Percentiles rank a stretch among this genome's conserved stretches.
These are phyloP conservation scores for Apophysomyces variabilis DNA, from an alignment of 371 early-diverging fungal genomes.

Conservation along the genomic window DNA sequence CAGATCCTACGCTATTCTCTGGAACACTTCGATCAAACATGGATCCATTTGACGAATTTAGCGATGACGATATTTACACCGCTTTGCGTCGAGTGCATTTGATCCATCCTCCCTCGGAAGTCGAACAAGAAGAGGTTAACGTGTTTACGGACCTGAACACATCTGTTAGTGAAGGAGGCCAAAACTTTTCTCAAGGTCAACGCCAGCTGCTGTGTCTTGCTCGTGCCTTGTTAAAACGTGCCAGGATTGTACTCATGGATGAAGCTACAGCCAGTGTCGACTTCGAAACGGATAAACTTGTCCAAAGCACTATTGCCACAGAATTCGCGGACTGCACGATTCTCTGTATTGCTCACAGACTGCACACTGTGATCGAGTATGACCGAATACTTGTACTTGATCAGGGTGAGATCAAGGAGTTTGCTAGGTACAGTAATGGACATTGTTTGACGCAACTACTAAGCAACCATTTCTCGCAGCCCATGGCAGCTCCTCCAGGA, in stretches of 20 bases:
- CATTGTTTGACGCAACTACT: background rate
- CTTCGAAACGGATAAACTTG: slow-evolving; percentile 60
- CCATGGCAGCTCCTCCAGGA: slow-evolving; percentile 48
- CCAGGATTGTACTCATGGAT: slow-evolving; percentile 55
- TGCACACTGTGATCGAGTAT: slow-evolving; percentile 60
- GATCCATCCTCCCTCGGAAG: slow-evolving; percentile 26
- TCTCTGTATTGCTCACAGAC: slow-evolving; percentile 72
- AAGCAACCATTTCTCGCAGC: slow-evolving; percentile 17
- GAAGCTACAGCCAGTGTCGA: slow-evolving; percentile 63
- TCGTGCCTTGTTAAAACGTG: slow-evolving; percentile 62
- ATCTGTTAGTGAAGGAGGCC: slow-evolving; percentile 68
- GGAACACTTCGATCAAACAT: slow-evolving; percentile 65
- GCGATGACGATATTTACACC: slow-evolving; percentile 66
- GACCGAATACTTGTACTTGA: slow-evolving; percentile 53
- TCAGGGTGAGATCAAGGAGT: slow-evolving; percentile 42
- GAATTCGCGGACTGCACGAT: slow-evolving; percentile 68
- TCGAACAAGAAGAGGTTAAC: slow-evolving; percentile 20
- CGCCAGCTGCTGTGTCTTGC: slow-evolving; percentile 79
- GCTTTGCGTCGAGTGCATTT: slow-evolving; percentile 57
- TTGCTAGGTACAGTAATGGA: slow-evolving; percentile 30
- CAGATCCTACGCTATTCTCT: slow-evolving; percentile 59
- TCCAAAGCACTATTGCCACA: slow-evolving; percentile 62
- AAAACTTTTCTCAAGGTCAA: slow-evolving; percentile 77
- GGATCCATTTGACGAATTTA: slow-evolving; percentile 58
- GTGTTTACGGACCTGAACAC: slow-evolving; percentile 36